phyloP scores from a whole-genome alignment of 257 asterid genomes.

The Solanum boliviense region DNA sequence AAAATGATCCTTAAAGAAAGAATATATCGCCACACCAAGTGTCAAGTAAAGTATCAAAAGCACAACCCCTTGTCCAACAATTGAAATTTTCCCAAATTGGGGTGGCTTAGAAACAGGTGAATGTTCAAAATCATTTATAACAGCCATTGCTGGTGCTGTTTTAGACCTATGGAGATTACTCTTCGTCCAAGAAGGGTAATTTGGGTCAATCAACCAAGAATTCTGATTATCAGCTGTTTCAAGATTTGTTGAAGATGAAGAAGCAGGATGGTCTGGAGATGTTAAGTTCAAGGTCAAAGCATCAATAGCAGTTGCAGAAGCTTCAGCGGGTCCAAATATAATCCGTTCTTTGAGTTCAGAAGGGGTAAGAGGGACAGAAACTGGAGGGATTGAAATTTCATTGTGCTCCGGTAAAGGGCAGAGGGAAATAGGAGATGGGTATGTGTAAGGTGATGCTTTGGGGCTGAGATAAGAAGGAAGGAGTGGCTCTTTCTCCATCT shows the following conservation, averaged over 20 bases:
- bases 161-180: slow-evolving; percentile 68
- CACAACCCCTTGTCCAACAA: slow-evolving; percentile 59
- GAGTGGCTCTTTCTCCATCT: slow-evolving; percentile 73
- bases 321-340: slow-evolving; percentile 51
- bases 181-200: slow-evolving; percentile 30
- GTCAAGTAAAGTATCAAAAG: slow-evolving; percentile 60
- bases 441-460: slow-evolving; percentile 17
- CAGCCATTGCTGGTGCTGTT: slow-evolving; percentile 88
- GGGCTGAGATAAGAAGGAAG: slow-evolving; percentile 32
- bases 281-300: slow-evolving; percentile 23
- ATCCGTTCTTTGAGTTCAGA: slow-evolving; percentile 62
- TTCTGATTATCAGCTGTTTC: slow-evolving; percentile 10
- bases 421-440: slow-evolving; percentile 27
- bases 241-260: slow-evolving; percentile 4
- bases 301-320: slow-evolving; percentile 31
- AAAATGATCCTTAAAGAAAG: slow-evolving; percentile 44
- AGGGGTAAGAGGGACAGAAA: slow-evolving; percentile 45
- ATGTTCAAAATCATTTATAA: slow-evolving; percentile 45
- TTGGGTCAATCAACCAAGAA: slow-evolving; percentile 60
- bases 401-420: slow-evolving; percentile 55
- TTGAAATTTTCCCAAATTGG: slow-evolving; percentile 26
- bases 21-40: slow-evolving; percentile 72
- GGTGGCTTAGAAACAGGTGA: slow-evolving; percentile 35
- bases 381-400: slow-evolving; percentile 42
- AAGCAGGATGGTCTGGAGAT: slow-evolving; percentile 14